These are phyloP conservation scores for Chlamydomonas incerta DNA, from an alignment of 139 green algal species.

Conservation along the genomic window DNA sequence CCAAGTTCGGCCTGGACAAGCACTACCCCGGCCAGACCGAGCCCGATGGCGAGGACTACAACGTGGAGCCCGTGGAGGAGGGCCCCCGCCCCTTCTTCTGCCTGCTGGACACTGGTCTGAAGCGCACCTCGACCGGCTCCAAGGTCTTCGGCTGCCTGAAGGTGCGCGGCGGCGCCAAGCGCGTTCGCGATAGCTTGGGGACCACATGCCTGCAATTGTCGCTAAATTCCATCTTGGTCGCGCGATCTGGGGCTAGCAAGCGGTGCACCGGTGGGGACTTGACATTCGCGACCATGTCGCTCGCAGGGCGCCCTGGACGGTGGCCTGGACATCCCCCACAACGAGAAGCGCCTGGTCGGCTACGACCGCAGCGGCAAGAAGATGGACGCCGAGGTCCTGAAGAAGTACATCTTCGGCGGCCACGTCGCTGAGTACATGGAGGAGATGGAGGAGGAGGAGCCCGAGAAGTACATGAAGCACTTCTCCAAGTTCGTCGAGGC, in stretches of 20 bases:
- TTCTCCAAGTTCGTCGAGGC: conserved; percentile 91
- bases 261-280: too few relatives aligned
- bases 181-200: neutral
- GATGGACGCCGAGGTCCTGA: conserved; percentile 91
- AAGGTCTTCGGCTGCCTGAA: conserved; percentile 93
- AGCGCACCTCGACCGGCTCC: conserved; percentile 94
- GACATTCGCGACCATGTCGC: neutral
- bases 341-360: conserved; percentile 98
- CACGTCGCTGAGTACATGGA: conserved; percentile 99
- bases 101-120: conserved; percentile 97
- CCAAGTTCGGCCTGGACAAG: conserved; percentile 94
- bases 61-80: conserved; percentile 92
- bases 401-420: conserved; percentile 95
- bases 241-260: too few relatives aligned
- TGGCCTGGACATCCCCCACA: conserved; percentile 98
- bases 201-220: too few relatives aligned
- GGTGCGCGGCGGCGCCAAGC: conserved; percentile 51
- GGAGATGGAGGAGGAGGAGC: conserved; percentile 95
- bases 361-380: conserved; percentile 92
- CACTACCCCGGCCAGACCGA: conserved; percentile 87
- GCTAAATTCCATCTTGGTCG: too few relatives aligned
- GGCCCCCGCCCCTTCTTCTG: conserved; percentile 94
- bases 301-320: conserved; percentile 94
- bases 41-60: conserved; percentile 95
- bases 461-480: conserved; percentile 95